These are phyloP conservation scores for Cladosporium sp. DNA, from an alignment of 2,329 filamentous ascomycete species.

Conservation along the genomic window DNA sequence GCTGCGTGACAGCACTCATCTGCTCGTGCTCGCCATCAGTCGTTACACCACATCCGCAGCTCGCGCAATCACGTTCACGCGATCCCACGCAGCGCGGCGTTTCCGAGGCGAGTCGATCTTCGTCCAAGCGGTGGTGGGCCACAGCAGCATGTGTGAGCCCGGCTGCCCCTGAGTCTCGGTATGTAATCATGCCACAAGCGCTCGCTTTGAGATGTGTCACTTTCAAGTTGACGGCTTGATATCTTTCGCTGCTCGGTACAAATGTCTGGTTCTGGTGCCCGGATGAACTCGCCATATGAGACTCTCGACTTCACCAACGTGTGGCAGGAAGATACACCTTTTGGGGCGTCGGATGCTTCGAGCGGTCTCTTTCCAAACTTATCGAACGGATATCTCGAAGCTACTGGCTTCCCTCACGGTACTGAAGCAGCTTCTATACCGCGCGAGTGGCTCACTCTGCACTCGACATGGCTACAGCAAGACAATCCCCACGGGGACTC, in stretches of 20 bases:
- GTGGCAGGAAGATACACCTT: not conserved
- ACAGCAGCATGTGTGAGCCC: not conserved
- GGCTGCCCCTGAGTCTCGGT: slow-evolving; percentile 2
- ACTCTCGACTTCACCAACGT: slow-evolving; percentile 6
- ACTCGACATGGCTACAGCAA: slow-evolving; percentile 1
- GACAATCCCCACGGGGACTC: not conserved
- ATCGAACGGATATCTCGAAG: slow-evolving; percentile 7
- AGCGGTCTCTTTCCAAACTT: not conserved
- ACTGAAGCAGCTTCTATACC: not conserved
- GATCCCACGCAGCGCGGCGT: slow-evolving; percentile 4
- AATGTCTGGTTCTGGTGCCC: not conserved
- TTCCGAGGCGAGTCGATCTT: not conserved
- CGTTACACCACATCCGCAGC: slow-evolving; percentile 5
- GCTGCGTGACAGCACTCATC: slow-evolving; percentile 6
- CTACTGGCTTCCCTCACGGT: not conserved
- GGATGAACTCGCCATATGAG: slow-evolving; percentile 12
- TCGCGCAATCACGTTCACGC: slow-evolving; percentile 2
- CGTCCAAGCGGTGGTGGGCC: not conserved
- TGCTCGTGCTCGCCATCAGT: slow-evolving; percentile 6
- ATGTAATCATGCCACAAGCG: slow-evolving; percentile 11
- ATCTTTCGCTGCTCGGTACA: not conserved
- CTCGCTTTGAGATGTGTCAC: slow-evolving; percentile 11
- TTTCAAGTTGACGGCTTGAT: not conserved
- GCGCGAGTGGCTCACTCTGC: not conserved
- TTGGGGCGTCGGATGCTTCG: not conserved